These are phyloP conservation scores for Laetiporus sulphureus DNA, from an alignment of 1,284 basidiomycete species.

Conservation along the genomic window DNA sequence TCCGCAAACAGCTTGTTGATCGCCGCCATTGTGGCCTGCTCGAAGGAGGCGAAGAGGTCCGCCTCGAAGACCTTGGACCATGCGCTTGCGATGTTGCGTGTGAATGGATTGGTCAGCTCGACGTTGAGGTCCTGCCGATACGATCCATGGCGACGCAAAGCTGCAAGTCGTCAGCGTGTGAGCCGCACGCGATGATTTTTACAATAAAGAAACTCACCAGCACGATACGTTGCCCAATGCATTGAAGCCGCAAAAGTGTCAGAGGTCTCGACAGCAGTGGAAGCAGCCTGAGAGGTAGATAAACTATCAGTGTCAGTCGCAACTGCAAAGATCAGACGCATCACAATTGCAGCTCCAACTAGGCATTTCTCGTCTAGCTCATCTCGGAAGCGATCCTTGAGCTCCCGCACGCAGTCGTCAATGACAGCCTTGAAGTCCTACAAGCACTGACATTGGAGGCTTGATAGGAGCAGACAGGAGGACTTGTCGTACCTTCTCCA, in stretches of 20 bases:
- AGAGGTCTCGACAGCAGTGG: slow-evolving; percentile 37
- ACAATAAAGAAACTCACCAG: slow-evolving; percentile 31
- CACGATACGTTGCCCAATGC: slow-evolving; percentile 54
- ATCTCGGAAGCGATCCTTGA: slow-evolving; percentile 44
- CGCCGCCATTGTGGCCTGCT: slow-evolving; percentile 28
- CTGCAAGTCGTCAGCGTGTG: slow-evolving; percentile 25
- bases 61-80: slow-evolving; percentile 56
- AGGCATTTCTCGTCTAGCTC: slow-evolving; percentile 53
- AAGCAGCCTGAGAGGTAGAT: slow-evolving; percentile 33
- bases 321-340: slow-evolving; percentile 5
- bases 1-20: slow-evolving; percentile 42
- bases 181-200: background rate
- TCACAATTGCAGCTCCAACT: slow-evolving; percentile 41
- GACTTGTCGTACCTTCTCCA: no score
- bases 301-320: background rate
- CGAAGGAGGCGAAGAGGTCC: slow-evolving; percentile 48
- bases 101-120: slow-evolving; percentile 51
- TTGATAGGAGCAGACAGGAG: no score
- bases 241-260: slow-evolving; percentile 47
- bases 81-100: slow-evolving; percentile 47
- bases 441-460: no score
- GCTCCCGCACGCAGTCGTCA: slow-evolving; percentile 35
- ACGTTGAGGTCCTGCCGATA: slow-evolving; percentile 54
- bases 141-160: slow-evolving; percentile 47
- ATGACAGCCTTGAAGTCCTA: slow-evolving; percentile 42